Base-by-base conservation (phyloP, 352 stramenopile genomes). In the Phytopythium helicoides region DNA sequence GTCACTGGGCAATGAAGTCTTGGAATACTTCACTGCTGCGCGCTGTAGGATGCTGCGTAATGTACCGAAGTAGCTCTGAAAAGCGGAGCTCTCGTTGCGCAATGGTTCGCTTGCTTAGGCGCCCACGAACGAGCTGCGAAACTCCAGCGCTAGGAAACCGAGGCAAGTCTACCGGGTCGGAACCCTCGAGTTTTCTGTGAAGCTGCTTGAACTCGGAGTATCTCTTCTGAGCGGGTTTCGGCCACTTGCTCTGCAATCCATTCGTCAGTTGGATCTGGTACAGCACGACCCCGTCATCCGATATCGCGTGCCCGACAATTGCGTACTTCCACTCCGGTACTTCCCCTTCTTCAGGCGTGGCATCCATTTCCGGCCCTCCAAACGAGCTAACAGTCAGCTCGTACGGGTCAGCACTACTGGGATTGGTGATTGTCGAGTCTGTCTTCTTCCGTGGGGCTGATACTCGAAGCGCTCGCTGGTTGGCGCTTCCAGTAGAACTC, bases 141-240 rank as follows among this genome's bases (percentile, higher is more conserved):
- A 86, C 37, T 22, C 77, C 70, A 1, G 62, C 61, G 25, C 47
- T 51, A 26, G 74, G 61, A 15, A 88, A 54, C 25, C 50, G 46
- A 5, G 77, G 77, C 15, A 88, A 42, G 14, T 64, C 62, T 7
- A 62, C 55, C 8, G 81, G 37, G 21, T 72, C 68, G 11, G 57
- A 60, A 35, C 57, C 58, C 19, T 73, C 66, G 5, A 86, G 44
- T 52, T 74, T 67, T 16, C 44, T 38, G 60, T 82, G 66, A 60
- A 88, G 64, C n/a, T 78, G 70, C 18, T 52, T 68, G 49, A 89
- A 89, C 18, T 70, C 58, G 0, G 62, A 76, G 58, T 84, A 89
- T n/a, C 78, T 75, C 19, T 64, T 63, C 44, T 60, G 36, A 14
- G 78, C 11, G 0, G 65, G 68, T 8, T 56, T 33, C 16, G 58